Conservation (phyloP, 2,329 filamentous ascomycete genomes). For the Colletotrichum tropicale region DNA sequence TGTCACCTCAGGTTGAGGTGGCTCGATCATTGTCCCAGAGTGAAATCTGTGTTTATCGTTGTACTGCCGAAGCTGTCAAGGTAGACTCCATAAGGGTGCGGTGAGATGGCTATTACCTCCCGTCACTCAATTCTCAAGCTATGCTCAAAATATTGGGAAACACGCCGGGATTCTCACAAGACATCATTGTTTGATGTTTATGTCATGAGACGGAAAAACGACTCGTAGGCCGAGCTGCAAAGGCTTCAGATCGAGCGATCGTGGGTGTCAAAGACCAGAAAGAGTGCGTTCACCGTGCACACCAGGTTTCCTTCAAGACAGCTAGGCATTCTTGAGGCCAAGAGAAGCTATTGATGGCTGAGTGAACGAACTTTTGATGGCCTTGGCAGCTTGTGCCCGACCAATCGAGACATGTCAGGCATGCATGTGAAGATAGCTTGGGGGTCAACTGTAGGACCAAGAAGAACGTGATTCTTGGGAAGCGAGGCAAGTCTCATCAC, state of each 20-base stretch:
- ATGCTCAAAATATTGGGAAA: neutral
- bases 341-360: neutral
- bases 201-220: fast-evolving
- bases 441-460: neutral
- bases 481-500: neutral
- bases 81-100: neutral
- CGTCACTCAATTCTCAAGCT: neutral
- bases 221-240: neutral
- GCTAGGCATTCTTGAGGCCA: neutral
- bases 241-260: neutral
- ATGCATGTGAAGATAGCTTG: neutral
- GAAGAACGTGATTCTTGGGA: neutral
- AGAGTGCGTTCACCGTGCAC: neutral
- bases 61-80: neutral
- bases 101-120: neutral
- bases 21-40: neutral
- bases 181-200: neutral
- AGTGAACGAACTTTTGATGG: neutral
- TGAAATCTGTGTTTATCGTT: neutral
- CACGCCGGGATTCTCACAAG: neutral
- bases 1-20: neutral
- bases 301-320: neutral
- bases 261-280: neutral
- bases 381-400: neutral
- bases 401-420: neutral